Base-by-base conservation (phyloP, 306 rosid genomes). In the Rosa rugosa region DNA sequence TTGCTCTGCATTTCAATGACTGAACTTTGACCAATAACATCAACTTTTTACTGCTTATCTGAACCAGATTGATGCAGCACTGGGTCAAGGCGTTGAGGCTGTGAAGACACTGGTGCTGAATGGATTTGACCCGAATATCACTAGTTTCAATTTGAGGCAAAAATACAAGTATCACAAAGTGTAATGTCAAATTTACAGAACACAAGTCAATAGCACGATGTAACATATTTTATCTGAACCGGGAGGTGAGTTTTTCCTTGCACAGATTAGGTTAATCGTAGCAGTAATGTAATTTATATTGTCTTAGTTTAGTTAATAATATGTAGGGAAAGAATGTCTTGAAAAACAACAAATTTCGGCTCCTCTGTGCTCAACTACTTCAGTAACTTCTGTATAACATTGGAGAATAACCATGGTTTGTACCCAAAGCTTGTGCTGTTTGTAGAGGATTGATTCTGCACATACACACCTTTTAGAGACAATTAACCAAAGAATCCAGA, bases 111-210 rank as follows among this genome's bases (percentile, higher is more conserved):
- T 91, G 63, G 89, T 83, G 71, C 83, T 87, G 42, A 75, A 84
- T 38, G 98, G 98, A 36, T 95, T 95, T 79, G 85, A 63, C 80
- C 84, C 86, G 10, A 90, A 81, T n/a, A 80, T 92, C 64, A 81
- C 84, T 83, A 86, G 90, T 80, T 91, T 95, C 78, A 92, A 95
- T 80, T 77, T 90, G 84, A 87, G 87, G 71, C 98, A 92, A 88
- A 95, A 91, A 71, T 95, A 95, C 84, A 95, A 95, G 88, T 83
- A 88, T 82, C 90, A 95, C 84, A 87, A 86, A 88, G 97, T 92
- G 69, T 90, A 83, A 85, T 67, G 49, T 77, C 10, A n/a, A 8
- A 34, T 36, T 34, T 17, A 34, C 22, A 65, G 41, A 65, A 36
- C 70, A 65, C 5, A 16, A 34, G 70, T 65, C 11, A 34, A 14